Conservation (phyloP, 495 filamentous ascomycete genomes). For the Cercophora samala region DNA sequence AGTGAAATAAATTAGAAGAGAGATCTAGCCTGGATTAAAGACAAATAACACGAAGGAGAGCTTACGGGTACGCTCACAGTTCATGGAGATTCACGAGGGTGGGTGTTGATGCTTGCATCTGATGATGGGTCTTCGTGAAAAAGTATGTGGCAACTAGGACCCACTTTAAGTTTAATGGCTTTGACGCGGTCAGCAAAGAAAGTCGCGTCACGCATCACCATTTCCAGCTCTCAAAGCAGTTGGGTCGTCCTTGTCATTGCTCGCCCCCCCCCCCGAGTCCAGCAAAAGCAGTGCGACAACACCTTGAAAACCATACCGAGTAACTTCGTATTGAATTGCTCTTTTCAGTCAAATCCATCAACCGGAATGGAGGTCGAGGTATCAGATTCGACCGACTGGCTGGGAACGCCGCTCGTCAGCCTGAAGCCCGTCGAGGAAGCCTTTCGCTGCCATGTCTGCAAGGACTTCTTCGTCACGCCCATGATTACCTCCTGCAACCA, state of each 20-base stretch:
- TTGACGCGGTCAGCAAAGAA: constrained; percentile 6
- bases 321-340: constrained; percentile 30
- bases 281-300: not conserved
- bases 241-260: no score
- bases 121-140: not conserved
- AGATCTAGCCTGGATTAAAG: no score
- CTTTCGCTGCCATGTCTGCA: constrained; percentile 93
- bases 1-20: no score
- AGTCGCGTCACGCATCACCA: constrained; percentile 11
- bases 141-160: not conserved
- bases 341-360: constrained; percentile 34
- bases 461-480: constrained; percentile 90
- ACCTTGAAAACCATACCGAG: no score
- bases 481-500: constrained; percentile 94
- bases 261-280: not conserved
- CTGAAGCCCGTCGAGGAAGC: constrained; percentile 77
- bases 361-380: constrained; percentile 45
- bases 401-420: constrained; percentile 67
- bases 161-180: not conserved
- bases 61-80: no score
- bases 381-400: constrained; percentile 91
- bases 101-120: no score
- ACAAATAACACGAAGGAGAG: no score
- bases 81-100: no score
- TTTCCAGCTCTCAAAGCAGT: not conserved